These are phyloP conservation scores for Naematelia encephala DNA, from an alignment of 768 basidiomycete genomes.

Conservation along the genomic window DNA sequence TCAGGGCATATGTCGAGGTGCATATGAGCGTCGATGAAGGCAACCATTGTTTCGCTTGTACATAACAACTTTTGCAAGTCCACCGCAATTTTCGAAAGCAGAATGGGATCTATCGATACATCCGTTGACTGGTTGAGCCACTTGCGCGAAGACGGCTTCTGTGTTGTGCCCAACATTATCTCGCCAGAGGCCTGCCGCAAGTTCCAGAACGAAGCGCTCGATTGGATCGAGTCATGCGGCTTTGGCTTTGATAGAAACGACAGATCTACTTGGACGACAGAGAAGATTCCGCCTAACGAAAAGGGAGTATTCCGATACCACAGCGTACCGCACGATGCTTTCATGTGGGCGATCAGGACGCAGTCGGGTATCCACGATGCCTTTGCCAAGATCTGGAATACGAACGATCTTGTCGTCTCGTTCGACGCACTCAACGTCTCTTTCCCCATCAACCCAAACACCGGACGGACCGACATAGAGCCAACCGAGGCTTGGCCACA, in stretches of 20 bases:
- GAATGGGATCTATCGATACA: too few relatives aligned
- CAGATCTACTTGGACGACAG: slow-evolving; percentile 31
- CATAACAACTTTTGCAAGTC: too few relatives aligned
- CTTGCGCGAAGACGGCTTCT: too few relatives aligned
- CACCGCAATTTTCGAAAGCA: too few relatives aligned
- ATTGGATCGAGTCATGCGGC: slow-evolving; percentile 40
- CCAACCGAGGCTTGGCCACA: slow-evolving; percentile 21
- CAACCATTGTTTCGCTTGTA: too few relatives aligned
- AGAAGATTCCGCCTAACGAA: slow-evolving; percentile 23
- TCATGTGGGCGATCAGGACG: slow-evolving; percentile 11
- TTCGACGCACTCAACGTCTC: slow-evolving; percentile 22
- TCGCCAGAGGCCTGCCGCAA: too few relatives aligned
- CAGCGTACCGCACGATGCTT: slow-evolving; percentile 18
- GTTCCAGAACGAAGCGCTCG: slow-evolving; percentile 25
- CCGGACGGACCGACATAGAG: slow-evolving; percentile 20
- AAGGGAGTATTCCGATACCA: slow-evolving; percentile 3
- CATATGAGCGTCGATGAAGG: too few relatives aligned
- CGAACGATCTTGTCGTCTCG: slow-evolving; percentile 37
- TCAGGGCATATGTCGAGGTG: too few relatives aligned
- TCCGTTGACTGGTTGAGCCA: too few relatives aligned
- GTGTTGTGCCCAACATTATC: too few relatives aligned
- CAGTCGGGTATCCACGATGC: slow-evolving; percentile 3
- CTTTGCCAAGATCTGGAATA: slow-evolving; percentile 37
- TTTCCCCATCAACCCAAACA: slow-evolving; percentile 9
- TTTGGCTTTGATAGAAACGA: slow-evolving; percentile 47